Evolutionary conservation across 2,329 filamentous ascomycete genomes (phyloP), one percentile per base, ranked within the genome.

Genomic region (Teratosphaeria gauchensis): DNA sequence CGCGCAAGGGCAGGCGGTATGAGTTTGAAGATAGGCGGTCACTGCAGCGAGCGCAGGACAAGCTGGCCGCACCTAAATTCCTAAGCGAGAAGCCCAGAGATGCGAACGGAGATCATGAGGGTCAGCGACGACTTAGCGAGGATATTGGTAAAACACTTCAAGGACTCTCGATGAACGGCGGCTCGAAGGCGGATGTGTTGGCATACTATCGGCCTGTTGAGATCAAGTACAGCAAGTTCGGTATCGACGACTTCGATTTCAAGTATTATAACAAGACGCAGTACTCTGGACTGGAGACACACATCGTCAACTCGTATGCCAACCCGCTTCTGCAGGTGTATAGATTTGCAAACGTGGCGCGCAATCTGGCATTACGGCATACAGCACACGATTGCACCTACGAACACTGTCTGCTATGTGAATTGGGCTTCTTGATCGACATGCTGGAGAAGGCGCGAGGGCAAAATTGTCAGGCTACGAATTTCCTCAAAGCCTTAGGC

Each of bases 231-330:
- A 96, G 92, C 79, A 95, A 91, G 71, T 99, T 96, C 73, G 94
- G 94, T 21, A 91, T 99, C n/a, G 92, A 97, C 68, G 95, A 99
- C 73, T 99, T 99, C 72, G 94, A 99, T 73, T 99, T 99, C 75
- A 88, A 90, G 59, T 97, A 90, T 73, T 99, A 95, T 79, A 99
- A 99, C 74, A 91, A 89, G 71, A 97, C 95, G 1, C 80, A 78
- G 28, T 96, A 90, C 70, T 96, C 94, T 9, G 94, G 94, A 0
- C 78, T 99, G 46, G 92, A 99, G 72, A 99, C 90, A 53, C 92
- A 99, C 71, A 96, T 99, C 61, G 84, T 91, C 51, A 97, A 99
- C 71, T 96, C 92, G 1, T 99, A 97, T 69, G 90, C 92, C 58
- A 99, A 99, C 67, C 83, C 94, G 0, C 81, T 99, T 4, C 78